phyloP scores from a whole-genome alignment of 2,329 filamentous ascomycete species.

The Rutstroemia sp. region DNA sequence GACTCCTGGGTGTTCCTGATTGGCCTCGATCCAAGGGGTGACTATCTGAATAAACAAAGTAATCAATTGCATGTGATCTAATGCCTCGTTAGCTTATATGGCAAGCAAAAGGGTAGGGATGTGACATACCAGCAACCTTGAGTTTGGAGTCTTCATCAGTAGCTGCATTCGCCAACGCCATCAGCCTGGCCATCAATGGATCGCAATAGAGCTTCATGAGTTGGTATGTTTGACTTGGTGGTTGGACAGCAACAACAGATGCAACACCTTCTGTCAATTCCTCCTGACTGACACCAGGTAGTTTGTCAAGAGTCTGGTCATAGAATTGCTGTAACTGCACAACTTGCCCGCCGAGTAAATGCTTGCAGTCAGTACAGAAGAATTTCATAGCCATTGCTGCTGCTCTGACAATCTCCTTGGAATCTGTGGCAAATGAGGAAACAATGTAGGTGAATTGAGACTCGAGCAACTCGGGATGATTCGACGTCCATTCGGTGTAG shows the following conservation, averaged over 20 bases:
- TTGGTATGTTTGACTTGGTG: slow-evolving; percentile 69
- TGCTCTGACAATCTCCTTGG: slow-evolving; percentile 83
- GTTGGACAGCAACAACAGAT: slow-evolving; percentile 82
- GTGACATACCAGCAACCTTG: slow-evolving; percentile 65
- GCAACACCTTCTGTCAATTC: slow-evolving; percentile 96
- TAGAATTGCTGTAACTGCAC: slow-evolving; percentile 88
- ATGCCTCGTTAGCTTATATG: background rate
- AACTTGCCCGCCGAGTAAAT: slow-evolving; percentile 76
- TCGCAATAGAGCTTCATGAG: slow-evolving; percentile 90
- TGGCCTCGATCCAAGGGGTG: slow-evolving; percentile 64
- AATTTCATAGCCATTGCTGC: slow-evolving; percentile 94
- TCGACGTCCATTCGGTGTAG: slow-evolving; percentile 96
- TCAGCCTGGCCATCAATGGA: slow-evolving; percentile 77
- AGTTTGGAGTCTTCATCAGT: slow-evolving; percentile 77
- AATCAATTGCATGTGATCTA: slow-evolving; percentile 84
- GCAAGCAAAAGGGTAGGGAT: background rate
- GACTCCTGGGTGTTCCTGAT: slow-evolving; percentile 79
- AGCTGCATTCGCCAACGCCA: slow-evolving; percentile 79
- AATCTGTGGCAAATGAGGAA: slow-evolving; percentile 80
- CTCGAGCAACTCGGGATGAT: slow-evolving; percentile 87
- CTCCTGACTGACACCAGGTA: slow-evolving; percentile 83
- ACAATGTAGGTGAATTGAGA: slow-evolving; percentile 95
- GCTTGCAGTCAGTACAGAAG: slow-evolving; percentile 91
- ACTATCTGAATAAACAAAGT: slow-evolving; percentile 80
- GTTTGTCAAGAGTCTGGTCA: slow-evolving; percentile 75